Base-by-base conservation (phyloP, 1,284 basidiomycete genomes). In the Tilletia setariae region DNA sequence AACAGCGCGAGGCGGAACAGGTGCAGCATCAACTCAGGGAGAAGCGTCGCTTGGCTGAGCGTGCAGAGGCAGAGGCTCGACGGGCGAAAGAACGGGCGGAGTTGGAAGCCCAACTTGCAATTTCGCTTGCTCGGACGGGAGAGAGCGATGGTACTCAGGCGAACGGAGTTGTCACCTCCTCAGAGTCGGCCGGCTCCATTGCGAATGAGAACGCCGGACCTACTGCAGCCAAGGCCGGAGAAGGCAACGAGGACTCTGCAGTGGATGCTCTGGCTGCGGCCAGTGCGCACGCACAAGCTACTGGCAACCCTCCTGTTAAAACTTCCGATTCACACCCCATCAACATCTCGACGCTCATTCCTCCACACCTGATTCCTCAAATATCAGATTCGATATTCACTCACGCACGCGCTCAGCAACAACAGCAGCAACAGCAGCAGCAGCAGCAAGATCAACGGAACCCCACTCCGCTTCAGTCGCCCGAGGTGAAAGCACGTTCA, bases 261-360 rank as follows among this genome's bases (percentile, higher is more conserved):
- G 56, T 32, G 15, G 32, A 15, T 19, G 32, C 56, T 2, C 56
- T 61, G 28, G 56, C 56, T n/a, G 32, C 28, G 15, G 68, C 53
- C 51, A 42, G 25, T 64, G 59, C 35, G 16, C 59, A 56, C 59
- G n/a, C 42, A 66, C 32, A 64, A 63, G 9, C 70, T 68, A 46
- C 68, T 70, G n/a, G 76, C 73, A 2, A 73, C 28, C 56, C 40
- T n/a, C 32, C 67, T 25, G 64, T 77, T 67, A 81, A 81, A 68
- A 81, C 79, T 8, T 76, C 74, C 56, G 76, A 77, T 67, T 75
- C 77, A 19, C 79, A 81, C n/a, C 79, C 79, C 0, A 80, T 81
- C 67, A 68, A 53, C 42, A 56, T 66, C 30, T 66, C 65, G 30
- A 47, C 56, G 35, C 51, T 66, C n/a, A 51, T 66, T 3, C 65